Percentiles rank a stretch among this genome's conserved stretches.
phyloP scores from a whole-genome alignment of 129 eudicot genomes.

The Ambrosia trifida region DNA sequence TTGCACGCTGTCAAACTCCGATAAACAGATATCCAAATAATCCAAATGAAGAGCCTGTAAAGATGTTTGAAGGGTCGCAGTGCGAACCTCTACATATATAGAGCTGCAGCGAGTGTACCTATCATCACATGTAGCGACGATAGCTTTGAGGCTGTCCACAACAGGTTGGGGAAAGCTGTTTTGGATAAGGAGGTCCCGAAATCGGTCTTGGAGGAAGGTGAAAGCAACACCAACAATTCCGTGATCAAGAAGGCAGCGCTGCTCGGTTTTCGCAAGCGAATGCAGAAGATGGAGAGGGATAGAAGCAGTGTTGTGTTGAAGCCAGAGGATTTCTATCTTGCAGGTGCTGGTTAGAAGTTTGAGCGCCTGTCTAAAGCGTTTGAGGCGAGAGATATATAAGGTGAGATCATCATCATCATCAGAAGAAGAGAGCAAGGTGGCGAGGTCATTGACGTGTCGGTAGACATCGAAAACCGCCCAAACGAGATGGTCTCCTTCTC shows the following conservation, averaged over 20 bases:
- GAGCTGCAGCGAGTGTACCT: slow-evolving; percentile 48
- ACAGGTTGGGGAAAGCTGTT: no score
- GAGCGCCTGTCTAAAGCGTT: slow-evolving; percentile 60
- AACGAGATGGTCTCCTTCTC: slow-evolving; percentile 43
- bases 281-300: no score
- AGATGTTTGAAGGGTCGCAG: slow-evolving; percentile 35
- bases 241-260: no score
- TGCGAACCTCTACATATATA: slow-evolving; percentile 51
- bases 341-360: slow-evolving; percentile 59
- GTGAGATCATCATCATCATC: no score
- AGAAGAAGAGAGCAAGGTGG: slow-evolving; percentile 28
- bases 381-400: slow-evolving; percentile 39
- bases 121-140: slow-evolving; percentile 41
- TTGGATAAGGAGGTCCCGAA: no score
- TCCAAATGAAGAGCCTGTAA: slow-evolving; percentile 52
- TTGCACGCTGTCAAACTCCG: slow-evolving; percentile 58
- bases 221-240: no score
- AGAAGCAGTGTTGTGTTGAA: slow-evolving; percentile 34
- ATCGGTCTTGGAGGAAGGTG: no score
- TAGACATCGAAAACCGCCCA: slow-evolving; percentile 52
- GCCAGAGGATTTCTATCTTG: slow-evolving; percentile 60
- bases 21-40: slow-evolving; percentile 53
- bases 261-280: no score
- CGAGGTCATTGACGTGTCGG: slow-evolving; percentile 50
- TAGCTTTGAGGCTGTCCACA: slow-evolving; percentile 48